Percentiles rank a stretch among this genome's conserved stretches.
Evolutionary conservation across 2,329 filamentous ascomycete genomes (phyloP).

Genomic region (Colletotrichum lindemuthianum): DNA sequence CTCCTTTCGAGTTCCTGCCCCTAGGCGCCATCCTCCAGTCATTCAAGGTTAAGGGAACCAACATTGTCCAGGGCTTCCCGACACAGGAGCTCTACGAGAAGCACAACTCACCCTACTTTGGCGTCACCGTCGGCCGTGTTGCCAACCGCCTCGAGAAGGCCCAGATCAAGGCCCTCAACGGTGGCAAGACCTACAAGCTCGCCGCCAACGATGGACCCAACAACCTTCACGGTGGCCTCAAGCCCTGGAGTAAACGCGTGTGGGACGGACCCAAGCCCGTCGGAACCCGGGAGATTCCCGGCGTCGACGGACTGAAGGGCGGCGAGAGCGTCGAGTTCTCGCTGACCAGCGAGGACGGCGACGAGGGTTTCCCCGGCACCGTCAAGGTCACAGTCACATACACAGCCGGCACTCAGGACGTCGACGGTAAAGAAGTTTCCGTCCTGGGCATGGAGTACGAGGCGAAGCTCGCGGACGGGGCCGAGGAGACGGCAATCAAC

Average conservation of each 20-base stretch:
- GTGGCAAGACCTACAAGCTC: slow-evolving; percentile 72
- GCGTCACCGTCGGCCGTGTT: slow-evolving; percentile 88
- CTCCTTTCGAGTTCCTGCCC: slow-evolving; percentile 73
- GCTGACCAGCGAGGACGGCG: slow-evolving; percentile 78
- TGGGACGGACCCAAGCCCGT: slow-evolving; percentile 78
- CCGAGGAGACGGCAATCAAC: slow-evolving; percentile 90
- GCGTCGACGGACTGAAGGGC: slow-evolving; percentile 63
- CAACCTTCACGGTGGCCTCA: slow-evolving; percentile 75
- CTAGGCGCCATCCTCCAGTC: slow-evolving; percentile 84
- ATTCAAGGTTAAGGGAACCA: slow-evolving; percentile 78
- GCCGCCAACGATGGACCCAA: slow-evolving; percentile 82
- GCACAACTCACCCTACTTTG: slow-evolving; percentile 84
- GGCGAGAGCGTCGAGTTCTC: slow-evolving; percentile 75
- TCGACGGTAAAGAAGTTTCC: slow-evolving; percentile 70
- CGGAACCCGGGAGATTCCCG: slow-evolving; percentile 59
- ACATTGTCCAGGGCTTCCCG: slow-evolving; percentile 91
- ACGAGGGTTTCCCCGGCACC: slow-evolving; percentile 90
- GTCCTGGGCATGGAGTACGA: slow-evolving; percentile 91
- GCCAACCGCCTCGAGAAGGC: slow-evolving; percentile 84
- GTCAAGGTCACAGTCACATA: slow-evolving; percentile 84
- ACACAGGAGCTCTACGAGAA: slow-evolving; percentile 77
- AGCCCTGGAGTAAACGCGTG: slow-evolving; percentile 84
- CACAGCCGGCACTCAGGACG: slow-evolving; percentile 74
- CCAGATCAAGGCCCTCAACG: slow-evolving; percentile 77
- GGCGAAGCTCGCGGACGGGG: slow-evolving; percentile 77